These are phyloP conservation scores for Esteya vermicola DNA, from an alignment of 2,329 filamentous ascomycete species.

Conservation along the genomic window DNA sequence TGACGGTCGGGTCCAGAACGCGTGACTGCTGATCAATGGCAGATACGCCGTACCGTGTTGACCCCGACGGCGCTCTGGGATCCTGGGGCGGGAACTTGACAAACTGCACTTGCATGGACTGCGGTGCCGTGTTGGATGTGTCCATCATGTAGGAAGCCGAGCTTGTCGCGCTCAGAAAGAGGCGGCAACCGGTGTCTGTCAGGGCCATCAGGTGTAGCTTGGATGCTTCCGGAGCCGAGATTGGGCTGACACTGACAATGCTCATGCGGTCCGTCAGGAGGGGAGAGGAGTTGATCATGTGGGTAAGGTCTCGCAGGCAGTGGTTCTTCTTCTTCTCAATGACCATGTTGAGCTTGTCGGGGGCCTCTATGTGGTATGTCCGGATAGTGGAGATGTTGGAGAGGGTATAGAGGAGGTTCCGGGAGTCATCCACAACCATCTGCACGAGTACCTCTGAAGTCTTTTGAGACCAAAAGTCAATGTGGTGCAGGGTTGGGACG, in stretches of 20 bases:
- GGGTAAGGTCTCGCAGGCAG: conserved; percentile 60
- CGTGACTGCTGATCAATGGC: conserved; percentile 33
- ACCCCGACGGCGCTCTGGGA: conserved; percentile 13
- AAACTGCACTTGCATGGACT: conserved; percentile 95
- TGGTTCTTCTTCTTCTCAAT: conserved; percentile 51
- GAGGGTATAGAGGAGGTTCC: conserved; percentile 80
- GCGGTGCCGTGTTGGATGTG: conserved; percentile 53
- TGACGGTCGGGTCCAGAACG: conserved; percentile 32
- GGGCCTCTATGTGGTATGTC: conserved; percentile 71
- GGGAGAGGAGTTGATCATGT: conserved; percentile 65
- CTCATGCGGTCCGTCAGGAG: conserved; percentile 55
- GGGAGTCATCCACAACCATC: conserved; percentile 77
- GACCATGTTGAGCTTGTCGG: conserved; percentile 45
- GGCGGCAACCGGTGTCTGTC: conserved; percentile 77
- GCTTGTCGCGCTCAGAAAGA: conserved; percentile 83
- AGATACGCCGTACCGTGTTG: conserved; percentile 12
- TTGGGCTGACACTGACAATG: conserved; percentile 76
- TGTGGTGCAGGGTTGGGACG: conserved; percentile 34
- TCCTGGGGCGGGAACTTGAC: conserved; percentile 76
- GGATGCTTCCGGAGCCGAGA: conserved; percentile 63
- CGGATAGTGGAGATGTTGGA: conserved; percentile 80
- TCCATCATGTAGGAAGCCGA: conserved; percentile 53
- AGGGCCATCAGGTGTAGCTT: conserved; percentile 82
- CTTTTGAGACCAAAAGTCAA: conserved; percentile 34
- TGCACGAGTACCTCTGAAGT: conserved; percentile 53